Evolutionary conservation across 768 basidiomycete species (phyloP).

Genomic region (Phlebiopsis gigantea): DNA sequence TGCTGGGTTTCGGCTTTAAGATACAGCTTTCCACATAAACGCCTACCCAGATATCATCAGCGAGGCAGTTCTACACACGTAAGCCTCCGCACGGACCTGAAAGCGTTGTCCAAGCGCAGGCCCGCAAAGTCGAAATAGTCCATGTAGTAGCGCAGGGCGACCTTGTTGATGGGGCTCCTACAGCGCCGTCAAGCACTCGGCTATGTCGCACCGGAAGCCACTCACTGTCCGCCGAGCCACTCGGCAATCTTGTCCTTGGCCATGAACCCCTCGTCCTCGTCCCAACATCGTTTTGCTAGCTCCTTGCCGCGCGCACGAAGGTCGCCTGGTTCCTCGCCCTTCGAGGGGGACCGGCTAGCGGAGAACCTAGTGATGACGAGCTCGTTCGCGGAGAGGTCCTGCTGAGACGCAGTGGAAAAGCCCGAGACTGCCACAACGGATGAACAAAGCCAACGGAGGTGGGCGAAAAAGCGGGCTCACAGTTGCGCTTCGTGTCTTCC

Average conservation of each 20-base stretch:
- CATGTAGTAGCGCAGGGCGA: conserved; percentile 76
- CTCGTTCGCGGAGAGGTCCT: conserved; percentile 54
- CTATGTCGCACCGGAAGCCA: conserved; percentile 19
- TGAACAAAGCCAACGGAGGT: conserved; percentile 7
- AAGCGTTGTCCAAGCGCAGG: conserved; percentile 81
- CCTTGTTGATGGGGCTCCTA: conserved; percentile 73
- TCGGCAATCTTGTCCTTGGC: conserved; percentile 91
- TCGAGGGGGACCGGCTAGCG: conserved; percentile 33
- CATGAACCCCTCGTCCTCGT: conserved; percentile 81
- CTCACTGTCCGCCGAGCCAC: conserved; percentile 91
- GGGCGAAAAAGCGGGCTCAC: conserved; percentile 32
- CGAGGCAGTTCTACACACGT: not conserved
- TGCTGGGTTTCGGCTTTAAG: conserved; percentile 97
- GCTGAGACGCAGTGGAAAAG: conserved; percentile 37
- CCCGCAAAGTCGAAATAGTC: conserved; percentile 83
- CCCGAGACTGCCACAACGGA: conserved; percentile 18
- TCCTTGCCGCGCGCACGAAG: conserved; percentile 63
- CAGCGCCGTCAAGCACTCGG: not conserved
- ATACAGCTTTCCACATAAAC: conserved; percentile 85
- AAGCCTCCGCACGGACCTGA: conserved; percentile 50
- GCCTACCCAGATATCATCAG: conserved; percentile 38
- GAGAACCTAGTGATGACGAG: conserved; percentile 39
- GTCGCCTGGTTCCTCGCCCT: conserved; percentile 48
- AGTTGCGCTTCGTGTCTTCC: conserved; percentile 36
- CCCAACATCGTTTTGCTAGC: conserved; percentile 74